Percentiles rank a stretch among this genome's conserved stretches.
These are phyloP conservation scores for Didymella segeticola DNA, from an alignment of 2,329 filamentous ascomycete genomes.

Conservation along the genomic window DNA sequence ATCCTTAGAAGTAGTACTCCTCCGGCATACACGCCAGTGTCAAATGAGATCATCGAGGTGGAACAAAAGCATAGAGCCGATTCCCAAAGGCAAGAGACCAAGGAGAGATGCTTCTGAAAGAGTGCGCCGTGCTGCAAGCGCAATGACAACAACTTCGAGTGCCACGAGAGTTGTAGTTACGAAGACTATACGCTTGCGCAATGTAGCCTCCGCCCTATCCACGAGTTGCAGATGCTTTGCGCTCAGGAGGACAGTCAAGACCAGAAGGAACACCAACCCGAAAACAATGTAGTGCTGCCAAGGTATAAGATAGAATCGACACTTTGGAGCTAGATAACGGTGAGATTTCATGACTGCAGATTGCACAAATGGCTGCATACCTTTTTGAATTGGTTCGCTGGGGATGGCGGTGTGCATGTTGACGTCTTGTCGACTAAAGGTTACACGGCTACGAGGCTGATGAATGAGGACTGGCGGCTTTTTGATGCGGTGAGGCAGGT, in stretches of 20 bases:
- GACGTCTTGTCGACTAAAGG: constrained; percentile 18
- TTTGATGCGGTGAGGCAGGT: constrained; percentile 21
- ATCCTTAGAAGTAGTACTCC: background rate
- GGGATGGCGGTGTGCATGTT: background rate
- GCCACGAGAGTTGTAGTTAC: constrained; percentile 26
- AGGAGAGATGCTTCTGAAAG: constrained; percentile 32
- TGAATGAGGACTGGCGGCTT: constrained; percentile 23
- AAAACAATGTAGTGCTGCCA: constrained; percentile 21
- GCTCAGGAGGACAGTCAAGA: constrained; percentile 22
- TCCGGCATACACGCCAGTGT: background rate
- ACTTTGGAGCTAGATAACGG: background rate
- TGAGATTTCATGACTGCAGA: constrained; percentile 13
- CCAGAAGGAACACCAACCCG: constrained; percentile 16
- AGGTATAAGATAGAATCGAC: background rate
- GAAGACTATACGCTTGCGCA: constrained; percentile 32
- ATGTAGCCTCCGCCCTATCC: constrained; percentile 24
- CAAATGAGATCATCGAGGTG: constrained; percentile 33
- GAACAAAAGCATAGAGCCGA: constrained; percentile 35
- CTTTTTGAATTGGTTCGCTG: background rate
- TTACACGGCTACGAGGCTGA: constrained; percentile 6
- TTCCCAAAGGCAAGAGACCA: constrained; percentile 28
- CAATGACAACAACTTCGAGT: constrained; percentile 25
- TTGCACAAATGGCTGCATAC: background rate
- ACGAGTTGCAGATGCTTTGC: constrained; percentile 22
- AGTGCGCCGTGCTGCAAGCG: constrained; percentile 28